Evolutionary conservation across 257 asterid species (phyloP).

Genomic region (Plectranthus barbatus): DNA sequence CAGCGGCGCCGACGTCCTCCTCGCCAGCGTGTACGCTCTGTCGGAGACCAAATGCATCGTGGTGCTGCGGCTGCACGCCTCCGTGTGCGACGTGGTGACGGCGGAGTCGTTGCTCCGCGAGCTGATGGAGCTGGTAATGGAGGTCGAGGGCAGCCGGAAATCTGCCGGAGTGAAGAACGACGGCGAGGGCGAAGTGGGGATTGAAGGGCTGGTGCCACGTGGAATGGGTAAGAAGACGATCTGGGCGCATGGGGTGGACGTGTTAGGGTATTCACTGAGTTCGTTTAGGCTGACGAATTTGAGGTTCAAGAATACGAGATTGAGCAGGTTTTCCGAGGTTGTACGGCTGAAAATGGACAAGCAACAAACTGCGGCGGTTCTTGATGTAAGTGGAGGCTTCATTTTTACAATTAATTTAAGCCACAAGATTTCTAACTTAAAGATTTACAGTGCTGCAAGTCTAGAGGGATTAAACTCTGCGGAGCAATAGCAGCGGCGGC

Average conservation of each 20-base stretch:
- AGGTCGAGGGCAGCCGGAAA: not conserved
- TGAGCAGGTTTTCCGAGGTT: slow-evolving; percentile 7
- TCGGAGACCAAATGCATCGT: not conserved
- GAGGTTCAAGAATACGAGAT: not conserved
- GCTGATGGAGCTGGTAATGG: slow-evolving; percentile 13
- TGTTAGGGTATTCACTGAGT: slow-evolving; percentile 6
- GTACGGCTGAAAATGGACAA: slow-evolving; percentile 3
- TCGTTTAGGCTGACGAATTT: slow-evolving; percentile 11
- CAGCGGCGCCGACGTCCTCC: slow-evolving; percentile 32
- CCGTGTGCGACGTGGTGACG: slow-evolving; percentile 8
- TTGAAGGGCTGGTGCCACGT: slow-evolving; percentile 4
- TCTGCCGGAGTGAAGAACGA: not conserved
- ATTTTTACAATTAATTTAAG: too few relatives aligned
- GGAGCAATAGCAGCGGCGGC: slow-evolving; percentile 61
- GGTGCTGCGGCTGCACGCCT: slow-evolving; percentile 7
- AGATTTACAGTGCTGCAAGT: slow-evolving; percentile 40
- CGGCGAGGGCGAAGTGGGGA: slow-evolving; percentile 1
- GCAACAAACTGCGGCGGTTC: not conserved
- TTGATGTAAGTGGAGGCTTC: slow-evolving; percentile 1
- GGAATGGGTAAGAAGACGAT: slow-evolving; percentile 12
- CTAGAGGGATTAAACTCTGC: slow-evolving; percentile 51
- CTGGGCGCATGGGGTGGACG: slow-evolving; percentile 12
- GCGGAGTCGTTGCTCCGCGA: slow-evolving; percentile 9
- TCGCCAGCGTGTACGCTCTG: slow-evolving; percentile 15
- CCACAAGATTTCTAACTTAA: too few relatives aligned